Evolutionary conservation across 2,329 filamentous ascomycete genomes (phyloP).

Genomic region (Curvularia hawaiiensis): DNA sequence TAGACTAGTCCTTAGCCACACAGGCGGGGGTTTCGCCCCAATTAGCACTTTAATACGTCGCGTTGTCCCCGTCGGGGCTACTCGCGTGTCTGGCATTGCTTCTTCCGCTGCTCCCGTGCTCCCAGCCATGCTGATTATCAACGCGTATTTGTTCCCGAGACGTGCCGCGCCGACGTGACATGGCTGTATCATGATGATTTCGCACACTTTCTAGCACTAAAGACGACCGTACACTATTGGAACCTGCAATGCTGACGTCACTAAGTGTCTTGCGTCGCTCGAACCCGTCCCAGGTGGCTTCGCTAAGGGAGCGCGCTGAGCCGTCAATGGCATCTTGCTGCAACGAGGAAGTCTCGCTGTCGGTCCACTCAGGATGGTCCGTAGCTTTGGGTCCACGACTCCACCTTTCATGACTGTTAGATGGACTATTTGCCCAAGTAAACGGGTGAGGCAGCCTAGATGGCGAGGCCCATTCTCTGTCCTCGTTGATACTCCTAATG

Average conservation of each 20-base stretch:
- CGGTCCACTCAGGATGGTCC: slow-evolving; percentile 7
- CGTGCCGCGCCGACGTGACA: background rate
- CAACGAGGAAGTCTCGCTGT: background rate
- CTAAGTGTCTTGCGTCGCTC: slow-evolving; percentile 26
- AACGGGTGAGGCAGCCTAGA: slow-evolving; percentile 6
- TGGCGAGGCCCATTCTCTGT: background rate
- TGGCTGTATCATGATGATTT: background rate
- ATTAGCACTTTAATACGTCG: slow-evolving; percentile 29
- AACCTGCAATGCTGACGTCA: slow-evolving; percentile 24
- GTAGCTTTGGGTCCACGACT: background rate
- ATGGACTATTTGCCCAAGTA: slow-evolving; percentile 4
- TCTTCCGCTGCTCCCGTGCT: slow-evolving; percentile 1
- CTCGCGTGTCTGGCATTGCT: slow-evolving; percentile 17
- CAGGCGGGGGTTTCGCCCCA: slow-evolving; percentile 26
- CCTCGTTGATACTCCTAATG: background rate
- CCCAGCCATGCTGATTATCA: slow-evolving; percentile 9
- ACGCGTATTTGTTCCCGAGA: slow-evolving; percentile 1
- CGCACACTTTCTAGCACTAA: background rate
- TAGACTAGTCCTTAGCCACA: slow-evolving; percentile 15
- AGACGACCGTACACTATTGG: slow-evolving; percentile 16
- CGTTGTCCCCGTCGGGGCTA: slow-evolving; percentile 28
- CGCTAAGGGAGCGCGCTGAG: background rate
- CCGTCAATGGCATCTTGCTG: background rate
- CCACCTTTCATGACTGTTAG: slow-evolving; percentile 2
- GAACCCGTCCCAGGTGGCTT: slow-evolving; percentile 27